Evolutionary conservation across 768 basidiomycete species (phyloP).

Genomic region (Mycena floridula): DNA sequence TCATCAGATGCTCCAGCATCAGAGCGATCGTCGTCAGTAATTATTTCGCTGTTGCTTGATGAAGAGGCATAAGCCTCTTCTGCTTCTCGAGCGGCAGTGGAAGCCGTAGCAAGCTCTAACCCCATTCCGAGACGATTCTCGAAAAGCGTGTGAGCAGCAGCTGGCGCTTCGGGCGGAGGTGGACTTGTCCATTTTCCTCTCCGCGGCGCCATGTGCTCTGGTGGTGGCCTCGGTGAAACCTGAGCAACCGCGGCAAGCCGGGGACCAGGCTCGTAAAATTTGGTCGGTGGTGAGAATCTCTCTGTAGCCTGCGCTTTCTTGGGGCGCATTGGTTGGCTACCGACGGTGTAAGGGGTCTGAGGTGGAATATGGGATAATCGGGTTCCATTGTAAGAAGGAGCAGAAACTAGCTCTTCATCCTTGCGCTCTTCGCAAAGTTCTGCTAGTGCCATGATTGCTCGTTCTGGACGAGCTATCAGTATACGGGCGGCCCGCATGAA

Average conservation of each 20-base stretch:
- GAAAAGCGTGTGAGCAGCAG: slow-evolving; percentile 59
- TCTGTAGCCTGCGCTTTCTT: slow-evolving; percentile 45
- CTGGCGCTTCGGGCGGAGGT: slow-evolving; percentile 70
- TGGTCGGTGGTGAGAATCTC: slow-evolving; percentile 47
- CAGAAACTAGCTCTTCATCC: slow-evolving; percentile 51
- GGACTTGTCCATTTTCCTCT: slow-evolving; percentile 83
- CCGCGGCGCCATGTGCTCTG: slow-evolving; percentile 78
- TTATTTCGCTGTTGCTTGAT: slow-evolving; percentile 57
- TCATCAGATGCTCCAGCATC: slow-evolving; percentile 64
- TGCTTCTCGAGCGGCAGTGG: slow-evolving; percentile 52
- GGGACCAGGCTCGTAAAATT: slow-evolving; percentile 38
- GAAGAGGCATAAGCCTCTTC: slow-evolving; percentile 47
- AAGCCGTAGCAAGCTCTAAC: slow-evolving; percentile 62
- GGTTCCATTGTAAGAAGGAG: slow-evolving; percentile 38
- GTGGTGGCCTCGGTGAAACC: slow-evolving; percentile 39
- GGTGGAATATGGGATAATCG: slow-evolving; percentile 39
- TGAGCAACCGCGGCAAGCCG: slow-evolving; percentile 19
- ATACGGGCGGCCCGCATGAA: slow-evolving; percentile 95
- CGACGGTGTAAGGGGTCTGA: slow-evolving; percentile 66
- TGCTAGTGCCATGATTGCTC: slow-evolving; percentile 75
- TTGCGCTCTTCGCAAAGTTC: slow-evolving; percentile 91
- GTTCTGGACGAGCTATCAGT: slow-evolving; percentile 70
- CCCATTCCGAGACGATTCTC: slow-evolving; percentile 62
- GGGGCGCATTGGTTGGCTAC: slow-evolving; percentile 52
- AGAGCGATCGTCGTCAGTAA: slow-evolving; percentile 65